Percentiles rank a stretch among this genome's conserved stretches.
Evolutionary conservation across 1,284 basidiomycete species (phyloP).

Genomic region (Microbotryum violaceum): DNA sequence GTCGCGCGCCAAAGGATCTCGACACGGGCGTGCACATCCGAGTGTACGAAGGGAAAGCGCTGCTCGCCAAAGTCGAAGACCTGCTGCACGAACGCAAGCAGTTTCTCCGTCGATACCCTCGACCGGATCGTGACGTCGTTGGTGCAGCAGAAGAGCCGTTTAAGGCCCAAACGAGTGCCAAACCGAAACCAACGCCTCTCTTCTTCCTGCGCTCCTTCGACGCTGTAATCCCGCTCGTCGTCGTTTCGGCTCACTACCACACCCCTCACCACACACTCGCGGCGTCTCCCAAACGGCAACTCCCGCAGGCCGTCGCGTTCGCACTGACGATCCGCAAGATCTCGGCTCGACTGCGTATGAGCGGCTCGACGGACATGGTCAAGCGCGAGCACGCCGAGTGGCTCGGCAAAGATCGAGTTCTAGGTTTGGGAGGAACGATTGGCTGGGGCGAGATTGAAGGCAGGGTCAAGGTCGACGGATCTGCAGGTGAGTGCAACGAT

Average conservation of each 20-base stretch:
- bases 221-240: constrained; percentile 14
- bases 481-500: constrained; percentile 11
- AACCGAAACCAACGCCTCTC: constrained; percentile 6
- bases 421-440: constrained; percentile 6
- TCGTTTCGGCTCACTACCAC: constrained; percentile 22
- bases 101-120: neutral
- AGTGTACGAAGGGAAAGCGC: constrained; percentile 15
- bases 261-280: constrained; percentile 16
- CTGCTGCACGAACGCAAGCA: neutral
- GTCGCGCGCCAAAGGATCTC: neutral
- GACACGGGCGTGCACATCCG: constrained; percentile 15
- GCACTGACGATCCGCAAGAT: constrained; percentile 16
- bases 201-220: constrained; percentile 11
- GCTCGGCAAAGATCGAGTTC: constrained; percentile 16
- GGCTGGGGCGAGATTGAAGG: constrained; percentile 33
- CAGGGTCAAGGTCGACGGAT: constrained; percentile 15
- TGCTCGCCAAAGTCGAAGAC: constrained; percentile 1
- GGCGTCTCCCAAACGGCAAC: neutral
- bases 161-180: neutral
- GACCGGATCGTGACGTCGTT: neutral
- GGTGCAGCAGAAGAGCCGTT: neutral
- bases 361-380: neutral
- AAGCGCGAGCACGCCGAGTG: constrained; percentile 21
- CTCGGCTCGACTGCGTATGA: constrained; percentile 7
- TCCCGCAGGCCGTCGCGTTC: constrained; percentile 23